Base-by-base conservation (phyloP, 495 filamentous ascomycete species). In the Sporormia fimetaria region DNA sequence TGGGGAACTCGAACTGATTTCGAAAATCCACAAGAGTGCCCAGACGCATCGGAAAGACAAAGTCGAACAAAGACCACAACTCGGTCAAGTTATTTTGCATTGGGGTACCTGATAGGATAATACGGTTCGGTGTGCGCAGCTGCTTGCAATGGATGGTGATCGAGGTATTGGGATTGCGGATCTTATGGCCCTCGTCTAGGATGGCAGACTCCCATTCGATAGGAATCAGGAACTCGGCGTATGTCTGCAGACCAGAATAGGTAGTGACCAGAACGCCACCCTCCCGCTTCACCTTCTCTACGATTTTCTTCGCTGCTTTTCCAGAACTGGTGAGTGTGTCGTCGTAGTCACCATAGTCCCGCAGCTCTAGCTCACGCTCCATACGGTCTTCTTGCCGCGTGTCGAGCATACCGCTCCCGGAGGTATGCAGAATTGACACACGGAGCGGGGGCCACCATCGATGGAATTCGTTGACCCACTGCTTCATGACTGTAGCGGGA, bases 391-490 rank as follows among this genome's bases (percentile, higher is more conserved):
- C 85, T 23, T 65, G 71, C 11, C 69, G 63, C 29, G 88, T 58
- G 47, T 92, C 85, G 12, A 95, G 65, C 90, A 96, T 95, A 2
- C 90, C 90, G 55, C 86, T 94, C 6, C 90, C 90, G 14, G 88
- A 94, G 0, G 82, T 81, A 62, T 98, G 90, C 26, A 98, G 63
- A 46, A 96, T 96, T 0, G 87, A 92, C 0, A 96, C 90, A 15
- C 90, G 77, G 20, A 98, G 69, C 14, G 90, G 78, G 11, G 90
- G 90, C 90, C 90, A 96, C 90, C 90, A 98, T 17, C 78, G 74
- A 59, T 96, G 90, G 51, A 98, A 95, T 54, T 98, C 90, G 44
- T 92, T 90, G 7, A 94, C 90, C 90, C 90, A 98, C 56, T 96
- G 87, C 43, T 81, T 83, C 65, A 98, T 75, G 9, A 96, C 81